A percentile compares a stretch with the other conserved stretches of the same genome.
Conservation (phyloP, 345 rosid genomes). For the Cardamine occulta region DNA sequence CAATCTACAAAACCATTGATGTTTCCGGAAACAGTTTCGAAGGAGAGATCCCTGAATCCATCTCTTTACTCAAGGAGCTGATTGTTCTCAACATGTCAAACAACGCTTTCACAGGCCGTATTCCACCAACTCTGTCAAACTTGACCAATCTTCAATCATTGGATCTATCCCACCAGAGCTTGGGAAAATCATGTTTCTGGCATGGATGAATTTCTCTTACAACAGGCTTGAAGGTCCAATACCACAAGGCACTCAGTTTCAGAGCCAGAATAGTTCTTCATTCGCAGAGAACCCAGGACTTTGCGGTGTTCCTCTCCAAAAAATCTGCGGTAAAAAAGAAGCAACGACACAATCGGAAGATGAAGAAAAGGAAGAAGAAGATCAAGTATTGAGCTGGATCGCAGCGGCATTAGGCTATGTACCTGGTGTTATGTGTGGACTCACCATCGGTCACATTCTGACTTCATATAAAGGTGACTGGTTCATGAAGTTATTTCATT, state of each 20-base stretch:
- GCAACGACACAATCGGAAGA: conserved; percentile 16
- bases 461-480: background rate
- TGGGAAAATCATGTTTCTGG: conserved; percentile 19
- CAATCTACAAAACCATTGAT: conserved; percentile 9
- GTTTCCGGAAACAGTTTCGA: conserved; percentile 1
- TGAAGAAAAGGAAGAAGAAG: background rate
- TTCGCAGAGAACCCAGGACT: background rate
- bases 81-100: conserved; percentile 6
- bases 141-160: conserved; percentile 27
- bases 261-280: conserved; percentile 28
- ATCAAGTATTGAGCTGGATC: conserved; percentile 7
- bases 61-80: background rate
- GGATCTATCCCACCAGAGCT: conserved; percentile 31
- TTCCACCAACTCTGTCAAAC: background rate
- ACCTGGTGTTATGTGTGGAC: conserved; percentile 26
- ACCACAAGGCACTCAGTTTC: conserved; percentile 36
- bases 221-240: conserved; percentile 33
- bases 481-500: background rate
- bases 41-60: conserved; percentile 3
- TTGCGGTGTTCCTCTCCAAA: conserved; percentile 19
- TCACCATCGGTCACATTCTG: conserved; percentile 22
- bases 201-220: conserved; percentile 24
- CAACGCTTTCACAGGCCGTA: background rate
- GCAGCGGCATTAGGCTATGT: conserved; percentile 26
- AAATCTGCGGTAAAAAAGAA: background rate